These are phyloP conservation scores for Guyanaporus albipodus DNA, from an alignment of 768 basidiomycete genomes.

Conservation along the genomic window DNA sequence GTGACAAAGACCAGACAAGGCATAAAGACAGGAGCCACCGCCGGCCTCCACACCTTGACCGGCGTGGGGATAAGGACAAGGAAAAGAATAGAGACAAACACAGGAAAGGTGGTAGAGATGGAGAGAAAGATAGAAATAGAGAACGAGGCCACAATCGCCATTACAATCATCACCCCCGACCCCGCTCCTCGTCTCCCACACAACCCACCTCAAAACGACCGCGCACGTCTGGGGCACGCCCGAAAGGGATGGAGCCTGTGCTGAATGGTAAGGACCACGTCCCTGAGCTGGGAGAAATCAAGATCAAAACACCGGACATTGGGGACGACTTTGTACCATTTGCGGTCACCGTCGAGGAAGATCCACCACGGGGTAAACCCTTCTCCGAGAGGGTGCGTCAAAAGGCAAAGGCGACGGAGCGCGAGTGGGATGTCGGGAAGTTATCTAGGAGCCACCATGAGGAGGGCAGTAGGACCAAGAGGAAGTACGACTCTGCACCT, in stretches of 20 bases:
- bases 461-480: conserved; percentile 34
- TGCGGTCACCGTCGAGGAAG: conserved; percentile 15
- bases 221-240: conserved; percentile 7
- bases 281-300: conserved; percentile 10
- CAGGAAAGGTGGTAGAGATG: not conserved
- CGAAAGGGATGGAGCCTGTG: conserved; percentile 18
- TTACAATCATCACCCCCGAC: conserved; percentile 5
- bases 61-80: not conserved
- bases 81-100: not conserved
- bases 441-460: conserved; percentile 20
- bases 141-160: not conserved
- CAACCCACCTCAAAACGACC: conserved; percentile 17
- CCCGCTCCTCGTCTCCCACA: conserved; percentile 15
- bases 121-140: not conserved
- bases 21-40: conserved; percentile 5
- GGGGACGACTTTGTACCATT: conserved; percentile 34
- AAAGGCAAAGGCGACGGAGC: conserved; percentile 24
- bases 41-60: conserved; percentile 9
- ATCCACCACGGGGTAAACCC: conserved; percentile 4
- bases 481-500: conserved; percentile 42
- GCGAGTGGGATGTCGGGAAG: conserved; percentile 43
- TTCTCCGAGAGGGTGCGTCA: conserved; percentile 17
- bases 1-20: conserved; percentile 10
- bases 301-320: conserved; percentile 10
- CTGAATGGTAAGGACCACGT: conserved; percentile 5